Conservation (phyloP, 2,329 filamentous ascomycete species). For the Karstenula rhodostoma region DNA sequence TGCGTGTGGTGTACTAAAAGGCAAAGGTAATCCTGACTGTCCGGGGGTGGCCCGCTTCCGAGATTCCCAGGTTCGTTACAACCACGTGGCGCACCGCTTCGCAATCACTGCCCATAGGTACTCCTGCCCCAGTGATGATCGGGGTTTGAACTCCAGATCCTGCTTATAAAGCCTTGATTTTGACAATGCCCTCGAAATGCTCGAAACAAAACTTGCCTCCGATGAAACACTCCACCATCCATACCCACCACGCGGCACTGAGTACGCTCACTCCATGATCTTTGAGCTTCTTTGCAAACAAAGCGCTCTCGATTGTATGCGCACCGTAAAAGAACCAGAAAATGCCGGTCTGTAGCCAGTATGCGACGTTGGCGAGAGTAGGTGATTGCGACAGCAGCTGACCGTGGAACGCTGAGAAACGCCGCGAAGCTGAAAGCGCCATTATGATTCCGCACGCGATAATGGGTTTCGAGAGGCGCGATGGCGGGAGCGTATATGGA, state of each 20-base stretch:
- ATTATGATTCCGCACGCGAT: constrained; percentile 35
- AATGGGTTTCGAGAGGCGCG: constrained; percentile 30
- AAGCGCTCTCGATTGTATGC: constrained; percentile 31
- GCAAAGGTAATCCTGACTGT: no score
- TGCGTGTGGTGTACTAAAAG: no score
- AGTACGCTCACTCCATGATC: constrained; percentile 26
- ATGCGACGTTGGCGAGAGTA: constrained; percentile 22
- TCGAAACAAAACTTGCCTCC: constrained; percentile 33
- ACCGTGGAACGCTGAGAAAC: constrained; percentile 29
- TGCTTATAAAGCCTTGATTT: constrained; percentile 7
- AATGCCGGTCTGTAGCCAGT: constrained; percentile 31
- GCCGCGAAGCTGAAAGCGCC: constrained; percentile 27
- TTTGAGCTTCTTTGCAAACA: constrained; percentile 27
- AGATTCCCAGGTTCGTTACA: no score
- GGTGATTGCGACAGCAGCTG: constrained; percentile 20
- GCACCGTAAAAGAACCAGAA: constrained; percentile 36
- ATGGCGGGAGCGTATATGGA: constrained; percentile 27
- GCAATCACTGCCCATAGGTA: background rate
- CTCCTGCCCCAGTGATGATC: no score
- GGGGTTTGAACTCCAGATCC: background rate
- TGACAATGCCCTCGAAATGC: constrained; percentile 32
- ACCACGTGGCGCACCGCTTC: background rate
- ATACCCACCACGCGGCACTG: constrained; percentile 32
- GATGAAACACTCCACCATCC: constrained; percentile 36
- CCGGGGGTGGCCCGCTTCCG: no score